Evolutionary conservation across 768 basidiomycete species (phyloP), one percentile per base, ranked within the genome.

Genomic region (Tylopilus sp.): DNA sequence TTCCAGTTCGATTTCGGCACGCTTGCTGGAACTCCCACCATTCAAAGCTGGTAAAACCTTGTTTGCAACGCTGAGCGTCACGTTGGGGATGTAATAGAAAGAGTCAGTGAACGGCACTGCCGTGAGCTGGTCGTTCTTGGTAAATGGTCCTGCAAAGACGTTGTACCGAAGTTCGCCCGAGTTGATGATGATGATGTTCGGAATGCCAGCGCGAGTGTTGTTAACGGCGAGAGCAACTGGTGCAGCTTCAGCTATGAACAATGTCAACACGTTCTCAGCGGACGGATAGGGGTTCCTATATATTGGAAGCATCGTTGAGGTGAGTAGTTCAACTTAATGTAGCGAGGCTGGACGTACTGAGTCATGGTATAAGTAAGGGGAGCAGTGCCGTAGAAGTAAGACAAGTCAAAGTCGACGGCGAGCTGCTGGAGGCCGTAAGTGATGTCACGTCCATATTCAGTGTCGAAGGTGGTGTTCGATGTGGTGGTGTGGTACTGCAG

Each of bases 91-190:
- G 67, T 75, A 90, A 20, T 79, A 53, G 73, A 89, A 88, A 9
- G 71, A 52, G 60, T 91, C 81, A 0, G 71, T 66, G 62, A 87
- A 93, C 0, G 91, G 88, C 6, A 80, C 82, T 2, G 80, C 79
- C 1, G 87, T 87, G 40, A 91, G 76, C 58, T 90, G 84, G 65
- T 93, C 89, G 64, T 91, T 88, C 65, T 82, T 82, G 26, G 85
- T 86, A 70, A 93, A 92, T 3, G 80, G 60, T 2, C 90, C 90
- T 2, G 75, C 57, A 61, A 81, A 83, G 45, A 91, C 66, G 57
- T 86, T 78, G 68, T 82, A 89, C 44, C 88, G 81, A 59, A 82
- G 73, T 11, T 75, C 79, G 11, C 79, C 85, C 2, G 85, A 78
- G 68, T 86, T 83, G 47, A 74, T 69, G 51, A 90, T 79, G 64